Percentiles rank a stretch among this genome's conserved stretches.
phyloP scores from a whole-genome alignment of 441 rosid genomes.

The Arabidopsis hybrid region DNA sequence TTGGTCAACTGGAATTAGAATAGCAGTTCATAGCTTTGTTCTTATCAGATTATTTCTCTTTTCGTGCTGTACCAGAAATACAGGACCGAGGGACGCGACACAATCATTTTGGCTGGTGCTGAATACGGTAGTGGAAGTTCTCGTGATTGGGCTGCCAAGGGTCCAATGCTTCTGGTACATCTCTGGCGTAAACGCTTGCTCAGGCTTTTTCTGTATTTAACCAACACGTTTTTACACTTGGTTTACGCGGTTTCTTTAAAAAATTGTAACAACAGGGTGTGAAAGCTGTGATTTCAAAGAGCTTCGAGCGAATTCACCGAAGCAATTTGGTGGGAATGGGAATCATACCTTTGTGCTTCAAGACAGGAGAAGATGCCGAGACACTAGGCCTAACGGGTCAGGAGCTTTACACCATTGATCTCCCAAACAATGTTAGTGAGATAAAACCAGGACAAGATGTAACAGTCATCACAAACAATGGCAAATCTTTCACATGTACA shows the following conservation, averaged over 20 bases:
- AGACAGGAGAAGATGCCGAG: neutral
- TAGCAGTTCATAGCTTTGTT: neutral
- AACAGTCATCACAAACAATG: neutral
- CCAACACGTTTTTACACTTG: neutral
- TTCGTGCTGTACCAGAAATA: neutral
- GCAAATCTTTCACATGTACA: neutral
- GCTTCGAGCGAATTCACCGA: slow-evolving; percentile 1
- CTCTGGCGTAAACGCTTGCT: neutral
- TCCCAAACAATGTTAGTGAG: neutral
- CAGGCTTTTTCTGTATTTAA: neutral
- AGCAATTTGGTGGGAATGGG: slow-evolving; percentile 1
- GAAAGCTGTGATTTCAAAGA: slow-evolving; percentile 2
- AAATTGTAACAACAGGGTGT: neutral
- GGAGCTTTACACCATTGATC: slow-evolving; percentile 1
- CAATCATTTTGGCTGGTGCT: neutral
- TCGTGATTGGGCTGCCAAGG: slow-evolving; percentile 8
- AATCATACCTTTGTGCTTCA: slow-evolving; percentile 7
- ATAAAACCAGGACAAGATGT: neutral
- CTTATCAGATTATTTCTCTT: neutral
- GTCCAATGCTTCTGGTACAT: slow-evolving; percentile 1
- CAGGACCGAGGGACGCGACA: slow-evolving; percentile 1
- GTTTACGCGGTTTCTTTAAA: neutral
- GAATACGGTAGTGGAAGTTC: slow-evolving; percentile 9
- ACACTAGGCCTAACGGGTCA: slow-evolving; percentile 4
- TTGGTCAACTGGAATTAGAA: neutral